phyloP scores from a whole-genome alignment of 176 grass and related monocot species.

The Carex kokanica region DNA sequence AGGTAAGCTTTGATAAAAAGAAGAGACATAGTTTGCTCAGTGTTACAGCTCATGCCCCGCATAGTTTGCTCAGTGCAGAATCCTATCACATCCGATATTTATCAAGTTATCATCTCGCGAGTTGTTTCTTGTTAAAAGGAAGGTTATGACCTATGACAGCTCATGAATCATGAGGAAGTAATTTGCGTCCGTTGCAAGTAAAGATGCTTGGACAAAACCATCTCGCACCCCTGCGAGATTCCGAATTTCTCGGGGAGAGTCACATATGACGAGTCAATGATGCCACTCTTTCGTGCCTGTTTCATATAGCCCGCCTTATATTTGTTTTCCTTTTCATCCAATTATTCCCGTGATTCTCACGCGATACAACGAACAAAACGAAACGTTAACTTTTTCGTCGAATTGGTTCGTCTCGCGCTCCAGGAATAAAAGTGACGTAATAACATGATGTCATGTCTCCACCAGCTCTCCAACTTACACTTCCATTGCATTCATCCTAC shows the following conservation, averaged over 20 bases:
- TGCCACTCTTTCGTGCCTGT: background rate
- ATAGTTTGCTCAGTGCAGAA: background rate
- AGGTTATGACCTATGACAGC: background rate
- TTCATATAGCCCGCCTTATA: background rate
- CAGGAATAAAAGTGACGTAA: too few species aligned
- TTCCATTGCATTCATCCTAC: too few species aligned
- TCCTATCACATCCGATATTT: background rate
- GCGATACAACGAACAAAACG: background rate
- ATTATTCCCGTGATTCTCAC: background rate
- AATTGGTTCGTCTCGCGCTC: constrained; percentile 12
- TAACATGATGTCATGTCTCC: too few species aligned
- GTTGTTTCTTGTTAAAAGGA: background rate
- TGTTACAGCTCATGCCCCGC: too few species aligned
- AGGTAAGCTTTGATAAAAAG: too few species aligned
- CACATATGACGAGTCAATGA: background rate
- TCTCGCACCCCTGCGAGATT: background rate
- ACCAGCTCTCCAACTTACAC: too few species aligned
- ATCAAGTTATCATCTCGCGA: constrained; percentile 12
- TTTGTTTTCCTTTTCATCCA: background rate
- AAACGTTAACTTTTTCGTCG: background rate
- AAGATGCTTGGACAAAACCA: background rate
- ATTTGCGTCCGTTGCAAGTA: background rate
- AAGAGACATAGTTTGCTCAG: too few species aligned
- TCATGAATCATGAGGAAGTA: background rate
- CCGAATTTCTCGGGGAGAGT: background rate